These are phyloP conservation scores for Amanita bisporigera DNA, from an alignment of 1,284 basidiomycete genomes.

Conservation along the genomic window DNA sequence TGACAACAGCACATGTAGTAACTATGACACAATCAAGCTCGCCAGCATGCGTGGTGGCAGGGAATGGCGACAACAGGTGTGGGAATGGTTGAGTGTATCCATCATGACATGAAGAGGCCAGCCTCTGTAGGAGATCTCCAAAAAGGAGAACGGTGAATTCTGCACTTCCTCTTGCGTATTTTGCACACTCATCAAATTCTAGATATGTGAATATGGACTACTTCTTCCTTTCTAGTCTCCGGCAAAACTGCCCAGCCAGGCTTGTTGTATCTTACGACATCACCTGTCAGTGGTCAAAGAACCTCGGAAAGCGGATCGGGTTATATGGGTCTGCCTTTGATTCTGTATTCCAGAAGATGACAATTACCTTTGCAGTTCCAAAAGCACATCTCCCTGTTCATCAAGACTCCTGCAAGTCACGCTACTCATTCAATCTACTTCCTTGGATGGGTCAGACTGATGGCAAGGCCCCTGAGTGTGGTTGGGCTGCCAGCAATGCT, in stretches of 20 bases:
- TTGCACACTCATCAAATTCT: not conserved
- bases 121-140: conserved; percentile 40
- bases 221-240: conserved; percentile 23
- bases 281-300: conserved; percentile 42
- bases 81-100: conserved; percentile 35
- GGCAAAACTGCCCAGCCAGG: not conserved
- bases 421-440: conserved; percentile 33
- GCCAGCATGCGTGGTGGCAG: no score
- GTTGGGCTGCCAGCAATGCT: conserved; percentile 35
- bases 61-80: conserved; percentile 38
- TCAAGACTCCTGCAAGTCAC: conserved; percentile 21
- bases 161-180: not conserved
- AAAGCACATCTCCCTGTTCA: conserved; percentile 33
- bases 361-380: conserved; percentile 18
- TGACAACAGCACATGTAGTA: conserved; percentile 18
- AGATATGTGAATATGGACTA: conserved; percentile 36
- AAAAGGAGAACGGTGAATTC: conserved; percentile 42
- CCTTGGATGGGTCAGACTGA: conserved; percentile 32
- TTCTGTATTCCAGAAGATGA: not conserved
- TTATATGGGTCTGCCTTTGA: conserved; percentile 3
- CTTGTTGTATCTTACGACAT: conserved; percentile 34
- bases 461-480: conserved; percentile 22
- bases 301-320: conserved; percentile 17
- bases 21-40: conserved; percentile 33
- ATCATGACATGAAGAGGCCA: conserved; percentile 38